Conservation (phyloP, 225 moss, liverwort and hornwort genomes). For the Bryoerythrophyllum caledonicum region DNA sequence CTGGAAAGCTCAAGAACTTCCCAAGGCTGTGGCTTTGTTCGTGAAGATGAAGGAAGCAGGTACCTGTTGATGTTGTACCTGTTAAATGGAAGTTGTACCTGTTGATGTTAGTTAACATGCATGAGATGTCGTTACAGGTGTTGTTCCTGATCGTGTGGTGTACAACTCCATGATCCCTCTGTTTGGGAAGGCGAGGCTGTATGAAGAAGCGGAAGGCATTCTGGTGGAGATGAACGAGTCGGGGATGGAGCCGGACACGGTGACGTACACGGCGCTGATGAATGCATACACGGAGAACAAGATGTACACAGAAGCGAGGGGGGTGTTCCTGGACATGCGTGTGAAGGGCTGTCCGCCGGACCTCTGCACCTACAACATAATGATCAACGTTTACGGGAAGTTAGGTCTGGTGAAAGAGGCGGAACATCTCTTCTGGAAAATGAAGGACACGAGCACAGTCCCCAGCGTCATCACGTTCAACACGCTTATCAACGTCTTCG, state of each 20-base stretch:
- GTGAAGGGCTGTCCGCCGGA: slow-evolving; percentile 63
- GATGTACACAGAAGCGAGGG: slow-evolving; percentile 71
- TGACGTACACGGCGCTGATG: slow-evolving; percentile 81
- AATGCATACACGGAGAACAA: slow-evolving; percentile 83
- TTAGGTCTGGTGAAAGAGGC: slow-evolving; percentile 64
- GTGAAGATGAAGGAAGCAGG: slow-evolving; percentile 87
- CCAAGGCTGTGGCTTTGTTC: slow-evolving; percentile 80
- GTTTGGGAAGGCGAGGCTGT: slow-evolving; percentile 89
- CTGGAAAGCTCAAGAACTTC: slow-evolving; percentile 87
- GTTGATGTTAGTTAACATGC: not conserved
- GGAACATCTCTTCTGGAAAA: slow-evolving; percentile 74
- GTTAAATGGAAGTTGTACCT: not conserved
- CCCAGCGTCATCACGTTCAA: slow-evolving; percentile 87
- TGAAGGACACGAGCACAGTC: slow-evolving; percentile 51
- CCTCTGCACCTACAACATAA: slow-evolving; percentile 85
- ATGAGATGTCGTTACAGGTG: slow-evolving; percentile 42
- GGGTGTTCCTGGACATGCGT: slow-evolving; percentile 81
- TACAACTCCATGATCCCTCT: slow-evolving; percentile 98
- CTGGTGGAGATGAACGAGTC: slow-evolving; percentile 70
- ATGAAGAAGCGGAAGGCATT: slow-evolving; percentile 85
- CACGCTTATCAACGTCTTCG: slow-evolving; percentile 90
- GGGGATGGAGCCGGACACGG: slow-evolving; percentile 57
- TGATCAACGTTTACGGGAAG: slow-evolving; percentile 86
- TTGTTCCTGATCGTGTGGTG: slow-evolving; percentile 79
- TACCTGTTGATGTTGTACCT: slow-evolving; percentile 6